phyloP scores from a whole-genome alignment of 208 protist genomes.

The Leishmania tarentolae region DNA sequence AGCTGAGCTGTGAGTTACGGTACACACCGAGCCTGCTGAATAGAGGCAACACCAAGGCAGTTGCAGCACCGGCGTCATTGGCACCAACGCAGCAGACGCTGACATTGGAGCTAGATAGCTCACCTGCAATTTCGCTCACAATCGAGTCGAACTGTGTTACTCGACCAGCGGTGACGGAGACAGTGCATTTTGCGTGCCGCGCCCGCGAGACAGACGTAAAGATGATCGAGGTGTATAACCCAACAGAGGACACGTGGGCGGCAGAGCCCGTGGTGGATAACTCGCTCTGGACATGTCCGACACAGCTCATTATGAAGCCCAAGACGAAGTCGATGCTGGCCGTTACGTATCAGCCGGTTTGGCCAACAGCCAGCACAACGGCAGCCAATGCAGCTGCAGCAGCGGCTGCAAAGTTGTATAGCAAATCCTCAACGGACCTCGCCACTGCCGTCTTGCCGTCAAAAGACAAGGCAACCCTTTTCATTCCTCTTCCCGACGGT shows the following conservation, averaged over 20 bases:
- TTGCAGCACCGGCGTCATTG: background rate
- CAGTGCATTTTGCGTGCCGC: constrained; percentile 79
- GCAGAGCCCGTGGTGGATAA: constrained; percentile 88
- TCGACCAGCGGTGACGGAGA: constrained; percentile 63
- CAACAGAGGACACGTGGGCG: constrained; percentile 72
- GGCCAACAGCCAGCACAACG: constrained; percentile 47
- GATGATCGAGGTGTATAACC: constrained; percentile 86
- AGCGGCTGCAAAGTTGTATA: background rate
- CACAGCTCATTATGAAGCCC: constrained; percentile 78
- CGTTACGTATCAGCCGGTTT: constrained; percentile 91
- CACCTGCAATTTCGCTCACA: constrained; percentile 69
- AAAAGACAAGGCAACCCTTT: constrained; percentile 83
- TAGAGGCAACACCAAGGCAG: background rate
- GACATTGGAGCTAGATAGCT: constrained; percentile 81
- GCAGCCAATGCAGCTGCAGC: background rate
- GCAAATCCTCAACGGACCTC: background rate
- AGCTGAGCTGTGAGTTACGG: constrained; percentile 87
- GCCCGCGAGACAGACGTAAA: constrained; percentile 76
- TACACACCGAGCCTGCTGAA: constrained; percentile 72
- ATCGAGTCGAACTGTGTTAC: constrained; percentile 86
- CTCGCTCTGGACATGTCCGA: constrained; percentile 68
- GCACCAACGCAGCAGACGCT: constrained; percentile 39
- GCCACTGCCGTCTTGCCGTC: background rate
- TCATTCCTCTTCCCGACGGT: constrained; percentile 94
- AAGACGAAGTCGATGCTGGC: constrained; percentile 53